Percentiles rank a stretch among this genome's conserved stretches.
Conservation (phyloP, 2,329 filamentous ascomycete genomes). For the Apiospora arundinis region DNA sequence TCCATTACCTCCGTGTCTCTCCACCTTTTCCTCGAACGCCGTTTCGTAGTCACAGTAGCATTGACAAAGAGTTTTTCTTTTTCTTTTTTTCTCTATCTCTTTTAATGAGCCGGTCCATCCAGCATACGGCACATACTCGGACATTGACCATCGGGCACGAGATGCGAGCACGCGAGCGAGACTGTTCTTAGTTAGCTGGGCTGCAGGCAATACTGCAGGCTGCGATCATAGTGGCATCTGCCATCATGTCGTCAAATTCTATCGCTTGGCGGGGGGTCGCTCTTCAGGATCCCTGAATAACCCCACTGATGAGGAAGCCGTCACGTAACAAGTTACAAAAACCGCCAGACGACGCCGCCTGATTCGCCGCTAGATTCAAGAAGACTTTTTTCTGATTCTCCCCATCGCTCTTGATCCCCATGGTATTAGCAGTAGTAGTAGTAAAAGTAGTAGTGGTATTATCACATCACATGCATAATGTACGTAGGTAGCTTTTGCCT, state of each 20-base stretch:
- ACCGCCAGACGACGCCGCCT: background rate
- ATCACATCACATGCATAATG: conserved; percentile 4
- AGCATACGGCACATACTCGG: background rate
- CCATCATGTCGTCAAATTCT: conserved; percentile 14
- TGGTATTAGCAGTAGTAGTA: too few species aligned
- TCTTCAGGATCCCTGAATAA: conserved; percentile 9
- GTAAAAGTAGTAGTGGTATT: too few species aligned
- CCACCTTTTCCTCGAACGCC: background rate
- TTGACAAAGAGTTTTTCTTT: background rate
- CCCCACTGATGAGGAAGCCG: conserved; percentile 8
- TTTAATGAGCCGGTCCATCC: background rate
- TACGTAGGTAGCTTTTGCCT: background rate
- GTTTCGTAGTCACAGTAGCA: background rate
- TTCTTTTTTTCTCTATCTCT: too few species aligned
- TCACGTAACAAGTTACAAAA: conserved; percentile 19
- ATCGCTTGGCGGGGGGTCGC: background rate
- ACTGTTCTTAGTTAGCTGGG: background rate
- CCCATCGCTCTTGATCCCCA: background rate
- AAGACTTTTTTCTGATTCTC: conserved; percentile 9
- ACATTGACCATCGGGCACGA: background rate
- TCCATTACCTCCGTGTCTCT: background rate
- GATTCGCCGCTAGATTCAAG: conserved; percentile 5
- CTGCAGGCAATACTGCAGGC: background rate
- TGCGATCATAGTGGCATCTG: background rate
- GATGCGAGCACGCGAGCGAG: background rate